Base-by-base conservation (phyloP, 192 early-diverging fungal genomes). In the Mortierella claussenii region DNA sequence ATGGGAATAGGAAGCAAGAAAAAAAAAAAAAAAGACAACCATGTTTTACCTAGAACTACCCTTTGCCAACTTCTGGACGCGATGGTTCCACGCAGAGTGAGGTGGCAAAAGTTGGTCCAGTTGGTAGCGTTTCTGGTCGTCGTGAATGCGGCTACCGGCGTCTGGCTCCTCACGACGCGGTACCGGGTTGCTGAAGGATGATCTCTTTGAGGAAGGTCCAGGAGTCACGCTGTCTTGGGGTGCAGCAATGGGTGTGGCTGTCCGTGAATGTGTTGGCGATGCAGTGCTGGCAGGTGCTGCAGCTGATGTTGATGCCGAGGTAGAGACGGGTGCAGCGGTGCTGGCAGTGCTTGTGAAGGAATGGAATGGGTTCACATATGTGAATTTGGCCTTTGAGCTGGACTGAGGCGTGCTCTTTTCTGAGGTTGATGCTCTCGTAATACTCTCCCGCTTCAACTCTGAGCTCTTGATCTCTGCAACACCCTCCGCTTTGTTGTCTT, bases 341-440 rank as follows among this genome's bases (percentile, higher is more conserved):
- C 47, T 48, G 2, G 75, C 23, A 6, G 61, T 8, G 48, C 62
- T 74, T 36, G 80, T 65, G 28, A 83, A 79, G 26, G 80, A 61
- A 30, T 81, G 58, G 59, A 83, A 83, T 5, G 82, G 82, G 37
- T 83, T 83, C 27, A 65, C 69, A 50, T 83, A 83, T 15, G 82
- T 83, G 63, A 83, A 83, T 33, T 78, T 81, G 36, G 69, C 27
- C 17, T 60, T 69, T 13, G 66, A 54, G 26, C 58, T 48, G 8
- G 76, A 58, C 13, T 64, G 54, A n/a, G 63, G 56, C 11, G 73
- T 61, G 13, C 50, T 68, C 9, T 78, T 69, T 50, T 56, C 71
- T 23, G 79, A 45, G 26, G 74, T 13, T 13, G 79, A 36, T 3
- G 64, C 59, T 20, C 55, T 55, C 27, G 43, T 27, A 24, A 37